phyloP scores from a whole-genome alignment of 148 eudicot species.

The Polygonum maritimum region DNA sequence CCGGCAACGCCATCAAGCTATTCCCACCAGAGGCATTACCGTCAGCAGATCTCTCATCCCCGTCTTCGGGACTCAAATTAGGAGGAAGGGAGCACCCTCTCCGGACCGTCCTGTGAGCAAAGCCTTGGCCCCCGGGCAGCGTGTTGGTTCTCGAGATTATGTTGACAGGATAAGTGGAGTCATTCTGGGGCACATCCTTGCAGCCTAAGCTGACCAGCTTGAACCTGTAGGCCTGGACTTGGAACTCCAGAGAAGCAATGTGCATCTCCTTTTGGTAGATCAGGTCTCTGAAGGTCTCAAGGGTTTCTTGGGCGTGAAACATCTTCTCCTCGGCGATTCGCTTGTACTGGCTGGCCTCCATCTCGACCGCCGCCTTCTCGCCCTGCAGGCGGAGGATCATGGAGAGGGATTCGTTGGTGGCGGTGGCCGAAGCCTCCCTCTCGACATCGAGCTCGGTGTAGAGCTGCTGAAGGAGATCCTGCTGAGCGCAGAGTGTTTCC shows the following conservation, averaged over 20 bases:
- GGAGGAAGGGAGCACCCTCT: slow-evolving; percentile 49
- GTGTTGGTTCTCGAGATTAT: slow-evolving; percentile 38
- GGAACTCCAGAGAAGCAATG: slow-evolving; percentile 66
- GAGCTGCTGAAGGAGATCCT: slow-evolving; percentile 71
- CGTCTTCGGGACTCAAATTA: slow-evolving; percentile 14
- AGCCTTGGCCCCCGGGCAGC: slow-evolving; percentile 21
- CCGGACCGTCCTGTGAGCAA: slow-evolving; percentile 17
- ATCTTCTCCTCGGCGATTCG: slow-evolving; percentile 89
- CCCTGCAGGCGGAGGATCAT: slow-evolving; percentile 85
- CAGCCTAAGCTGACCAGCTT: slow-evolving; percentile 66
- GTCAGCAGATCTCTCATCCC: slow-evolving; percentile 18
- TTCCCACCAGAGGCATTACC: background rate
- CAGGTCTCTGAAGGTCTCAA: slow-evolving; percentile 56
- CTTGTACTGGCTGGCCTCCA: slow-evolving; percentile 90
- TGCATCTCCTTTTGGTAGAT: slow-evolving; percentile 91
- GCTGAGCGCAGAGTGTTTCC: slow-evolving; percentile 70
- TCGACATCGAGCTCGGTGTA: slow-evolving; percentile 79
- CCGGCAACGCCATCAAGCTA: background rate
- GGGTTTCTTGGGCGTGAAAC: slow-evolving; percentile 65
- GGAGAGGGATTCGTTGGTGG: slow-evolving; percentile 83
- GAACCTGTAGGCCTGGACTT: slow-evolving; percentile 69
- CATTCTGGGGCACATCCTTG: slow-evolving; percentile 35
- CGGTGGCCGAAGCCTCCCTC: slow-evolving; percentile 72
- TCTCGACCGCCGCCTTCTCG: slow-evolving; percentile 74
- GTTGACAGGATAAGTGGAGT: slow-evolving; percentile 49